Base-by-base conservation (phyloP, 495 filamentous ascomycete genomes). In the Tuber magnatum region DNA sequence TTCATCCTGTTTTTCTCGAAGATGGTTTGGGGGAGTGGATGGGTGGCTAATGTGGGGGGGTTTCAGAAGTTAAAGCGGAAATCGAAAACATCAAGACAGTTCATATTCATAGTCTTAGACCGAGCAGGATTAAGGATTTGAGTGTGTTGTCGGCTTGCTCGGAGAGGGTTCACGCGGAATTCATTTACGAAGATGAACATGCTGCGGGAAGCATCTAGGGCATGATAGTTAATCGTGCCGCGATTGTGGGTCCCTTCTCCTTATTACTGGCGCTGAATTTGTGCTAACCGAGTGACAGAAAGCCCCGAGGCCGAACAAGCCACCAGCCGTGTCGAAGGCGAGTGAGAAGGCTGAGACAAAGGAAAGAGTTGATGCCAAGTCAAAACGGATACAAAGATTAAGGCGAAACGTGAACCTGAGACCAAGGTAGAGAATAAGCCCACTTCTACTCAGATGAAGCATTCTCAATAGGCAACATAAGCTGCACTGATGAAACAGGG, bases 101-200 rank as follows among this genome's bases (percentile, higher is more conserved):
- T 73, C 93, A 97, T 81, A 84, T 98, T 70, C 97, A 98, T 84
- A 97, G 93, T 81, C 77, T 98, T 61, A 91, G 91, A 48, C 88
- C 92, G 1, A 80, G 77, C 28, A 77, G 83, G 9, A 85, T 87
- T 70, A 69, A 42, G 68, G 86, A 86, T 70, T 76, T 81, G 12
- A 73, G 81, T 43, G 84, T 85, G 39, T 84, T 65, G 83, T 42
- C 84, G 80, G 24, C 83, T 85, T 68, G 86, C 86, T 77, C 82
- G 82, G 18, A 81, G 79, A 44, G 78, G 80, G 32, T 73, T 77
- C 38, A 76, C 74, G 1, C 65, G 82, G 7, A 79, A 81, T 68
- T 71, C 81, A 5, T 65, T 65, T 65, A 65, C 28, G 28, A 65
- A 28, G 56, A 65, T 20, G 56, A 65, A 4, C 56, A 65, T 3